A percentile compares a stretch with the other conserved stretches of the same genome.
phyloP scores from a whole-genome alignment of 2,329 filamentous ascomycete genomes.

The Herpotrichia juniperi region DNA sequence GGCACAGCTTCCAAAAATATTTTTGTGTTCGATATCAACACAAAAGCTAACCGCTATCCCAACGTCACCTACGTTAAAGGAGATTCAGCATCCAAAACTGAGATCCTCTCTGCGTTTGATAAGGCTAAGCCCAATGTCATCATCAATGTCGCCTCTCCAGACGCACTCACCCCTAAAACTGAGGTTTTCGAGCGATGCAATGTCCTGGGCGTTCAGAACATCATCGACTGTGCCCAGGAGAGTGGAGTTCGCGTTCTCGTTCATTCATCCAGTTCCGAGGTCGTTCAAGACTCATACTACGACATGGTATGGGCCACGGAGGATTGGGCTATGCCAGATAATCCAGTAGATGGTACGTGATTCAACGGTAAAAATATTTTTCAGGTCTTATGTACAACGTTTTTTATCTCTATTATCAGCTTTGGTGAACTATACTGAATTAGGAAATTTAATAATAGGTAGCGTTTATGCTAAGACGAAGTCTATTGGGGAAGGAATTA shows the following conservation, averaged over 20 bases:
- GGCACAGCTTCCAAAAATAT: conserved; percentile 43
- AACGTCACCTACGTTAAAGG: conserved; percentile 50
- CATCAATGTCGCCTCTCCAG: conserved; percentile 53
- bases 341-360: conserved; percentile 4
- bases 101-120: conserved; percentile 35
- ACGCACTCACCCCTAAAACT: conserved; percentile 30
- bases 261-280: conserved; percentile 24
- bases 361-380: conserved; percentile 19
- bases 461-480: conserved; percentile 16
- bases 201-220: conserved; percentile 53
- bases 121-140: conserved; percentile 49
- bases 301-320: conserved; percentile 19
- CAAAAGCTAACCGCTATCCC: conserved; percentile 35
- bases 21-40: conserved; percentile 49
- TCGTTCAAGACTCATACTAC: conserved; percentile 21
- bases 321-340: conserved; percentile 10
- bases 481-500: conserved; percentile 21
- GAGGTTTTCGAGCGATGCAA: conserved; percentile 51
- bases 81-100: conserved; percentile 48
- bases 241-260: conserved; percentile 16
- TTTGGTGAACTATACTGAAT: conserved; percentile 16
- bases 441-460: conserved; percentile 1
- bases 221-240: conserved; percentile 22
- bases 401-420: too few species aligned
- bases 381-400: too few species aligned